phyloP scores from a whole-genome alignment of 2,329 filamentous ascomycete genomes.

The Aspergillus udagawae region DNA sequence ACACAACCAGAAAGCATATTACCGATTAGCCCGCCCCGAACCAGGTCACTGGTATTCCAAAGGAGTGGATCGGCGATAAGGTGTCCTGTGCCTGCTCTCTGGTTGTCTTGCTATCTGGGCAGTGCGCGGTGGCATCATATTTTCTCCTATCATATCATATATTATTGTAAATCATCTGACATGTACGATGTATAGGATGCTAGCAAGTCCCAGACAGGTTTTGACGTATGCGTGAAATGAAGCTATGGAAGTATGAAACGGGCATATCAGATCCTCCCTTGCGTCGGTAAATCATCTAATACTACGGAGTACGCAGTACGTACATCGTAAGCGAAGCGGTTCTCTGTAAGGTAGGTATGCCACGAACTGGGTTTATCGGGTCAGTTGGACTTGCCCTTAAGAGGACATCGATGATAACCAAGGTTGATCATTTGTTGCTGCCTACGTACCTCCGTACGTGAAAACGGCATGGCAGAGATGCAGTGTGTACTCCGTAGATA shows the following conservation, averaged over 20 bases:
- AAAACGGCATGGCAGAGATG: too few relatives aligned
- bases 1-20: neutral
- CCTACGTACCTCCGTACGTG: too few relatives aligned
- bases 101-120: neutral
- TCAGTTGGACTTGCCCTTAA: too few relatives aligned
- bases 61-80: neutral
- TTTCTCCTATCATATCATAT: neutral
- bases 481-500: neutral
- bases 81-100: neutral
- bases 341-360: too few relatives aligned
- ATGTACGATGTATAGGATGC: neutral
- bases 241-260: neutral
- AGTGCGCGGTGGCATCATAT: neutral
- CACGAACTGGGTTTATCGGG: too few relatives aligned
- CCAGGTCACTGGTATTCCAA: neutral
- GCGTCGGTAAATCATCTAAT: neutral
- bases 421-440: too few relatives aligned
- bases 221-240: neutral
- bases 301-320: neutral
- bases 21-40: neutral
- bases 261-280: neutral
- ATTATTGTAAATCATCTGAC: neutral
- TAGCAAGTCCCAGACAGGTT: neutral
- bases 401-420: too few relatives aligned
- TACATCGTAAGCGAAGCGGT: too few relatives aligned